Evolutionary conservation across 2,329 filamentous ascomycete species (phyloP), one percentile per base, ranked within the genome.

Genomic region (Diaporthe sp.): DNA sequence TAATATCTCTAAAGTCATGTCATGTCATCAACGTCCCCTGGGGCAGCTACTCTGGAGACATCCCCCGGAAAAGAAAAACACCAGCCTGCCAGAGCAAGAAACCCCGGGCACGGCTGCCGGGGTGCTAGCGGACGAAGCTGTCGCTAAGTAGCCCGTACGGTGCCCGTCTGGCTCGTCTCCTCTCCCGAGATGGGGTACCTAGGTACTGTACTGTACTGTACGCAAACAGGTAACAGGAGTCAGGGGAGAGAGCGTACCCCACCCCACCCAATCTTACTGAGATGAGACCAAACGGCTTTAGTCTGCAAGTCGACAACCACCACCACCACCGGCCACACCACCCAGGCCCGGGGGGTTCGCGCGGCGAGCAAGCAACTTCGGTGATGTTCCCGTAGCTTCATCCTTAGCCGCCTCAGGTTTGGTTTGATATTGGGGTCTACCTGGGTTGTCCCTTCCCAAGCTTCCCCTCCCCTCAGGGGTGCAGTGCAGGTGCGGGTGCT

Each of bases 221-320:
- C 25, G 25, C n/a, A 53, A 37, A 72, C 71, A 55, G 65, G 65
- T 68, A 39, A 53, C 31, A 61, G 71, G 57, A 61, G 47, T 73
- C 55, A 71, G 51, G 68, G 58, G 47, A 73, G 42, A 72, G 55
- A 39, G n/a, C 31, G 34, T 31, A 49, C 71, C 58, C 71, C 71
- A 73, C 71, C 42, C 58, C 58, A 39, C 71, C 47, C 71, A 73
- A 73, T 73, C 20, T 73, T 55, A 73, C 49, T 65, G 47, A 65
- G 71, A 73, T 73, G 71, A 73, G 71, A 73, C 49, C 39, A 71
- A 71, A 58, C 55, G 55, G 65, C 37, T 55, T 55, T 55, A 51
- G 49, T 55, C 65, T 70, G n/a, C 49, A 70, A 28, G 28, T 70
- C 49, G 49, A 70, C 34, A 37, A 70, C 65, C 65, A 68, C 63